phyloP scores from a whole-genome alignment of 305 asterid species.

The Ilex paraguariensis region DNA sequence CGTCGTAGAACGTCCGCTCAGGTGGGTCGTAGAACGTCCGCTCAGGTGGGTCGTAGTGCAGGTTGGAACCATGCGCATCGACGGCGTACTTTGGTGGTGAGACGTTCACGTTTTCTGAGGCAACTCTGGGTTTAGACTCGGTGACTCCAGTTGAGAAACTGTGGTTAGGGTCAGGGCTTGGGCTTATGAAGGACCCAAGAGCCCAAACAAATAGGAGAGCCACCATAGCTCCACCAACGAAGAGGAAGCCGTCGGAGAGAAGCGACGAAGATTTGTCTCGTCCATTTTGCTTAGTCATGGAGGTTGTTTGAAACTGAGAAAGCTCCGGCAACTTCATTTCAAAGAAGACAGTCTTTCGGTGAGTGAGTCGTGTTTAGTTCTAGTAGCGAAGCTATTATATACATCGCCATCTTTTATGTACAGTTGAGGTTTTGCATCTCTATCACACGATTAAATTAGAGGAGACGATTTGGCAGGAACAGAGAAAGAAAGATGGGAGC shows the following conservation, averaged over 20 bases:
- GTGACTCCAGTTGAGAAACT: slow-evolving; percentile 10
- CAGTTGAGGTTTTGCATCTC: too few species aligned
- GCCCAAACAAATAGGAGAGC: neutral
- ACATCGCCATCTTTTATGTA: too few species aligned
- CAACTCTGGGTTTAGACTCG: neutral
- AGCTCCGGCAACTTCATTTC: neutral
- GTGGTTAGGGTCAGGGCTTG: slow-evolving; percentile 19
- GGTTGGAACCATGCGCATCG: slow-evolving; percentile 14
- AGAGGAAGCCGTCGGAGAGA: too few species aligned
- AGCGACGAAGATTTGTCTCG: neutral
- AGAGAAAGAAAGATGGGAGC: too few species aligned
- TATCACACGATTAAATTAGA: too few species aligned
- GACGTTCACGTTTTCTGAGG: neutral
- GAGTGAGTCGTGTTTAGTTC: too few species aligned
- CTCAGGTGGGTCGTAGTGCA: slow-evolving; percentile 48
- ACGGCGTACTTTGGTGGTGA: slow-evolving; percentile 7
- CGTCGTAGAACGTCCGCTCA: too few species aligned
- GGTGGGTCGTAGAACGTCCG: slow-evolving; percentile 59
- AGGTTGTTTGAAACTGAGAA: neutral
- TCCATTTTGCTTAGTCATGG: neutral
- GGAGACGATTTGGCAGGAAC: too few species aligned
- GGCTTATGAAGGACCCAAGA: slow-evolving; percentile 6
- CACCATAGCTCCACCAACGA: neutral
- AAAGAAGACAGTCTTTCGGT: neutral
- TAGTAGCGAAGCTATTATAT: too few species aligned